Percentiles rank a stretch among this genome's conserved stretches.
These are phyloP conservation scores for Xylaria sp. DNA, from an alignment of 495 filamentous ascomycete genomes.

Conservation along the genomic window DNA sequence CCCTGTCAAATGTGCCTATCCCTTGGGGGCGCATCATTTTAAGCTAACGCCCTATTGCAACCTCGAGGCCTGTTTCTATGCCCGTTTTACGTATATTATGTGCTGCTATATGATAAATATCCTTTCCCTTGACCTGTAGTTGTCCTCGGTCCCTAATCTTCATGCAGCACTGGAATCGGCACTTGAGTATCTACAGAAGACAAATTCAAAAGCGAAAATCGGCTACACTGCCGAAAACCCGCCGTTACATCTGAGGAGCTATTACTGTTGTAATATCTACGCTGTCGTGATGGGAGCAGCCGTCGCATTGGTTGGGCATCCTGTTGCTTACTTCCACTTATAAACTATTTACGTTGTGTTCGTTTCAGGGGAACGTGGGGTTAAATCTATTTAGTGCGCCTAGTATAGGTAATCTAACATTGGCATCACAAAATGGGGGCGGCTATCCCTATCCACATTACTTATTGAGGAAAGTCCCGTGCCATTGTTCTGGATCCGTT, in stretches of 20 bases:
- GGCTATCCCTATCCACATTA: neutral
- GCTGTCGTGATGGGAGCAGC: neutral
- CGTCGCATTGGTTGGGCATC: neutral
- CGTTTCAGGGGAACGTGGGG: slow-evolving; percentile 2
- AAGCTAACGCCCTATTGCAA: neutral
- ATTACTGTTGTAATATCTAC: neutral
- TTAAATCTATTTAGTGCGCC: neutral
- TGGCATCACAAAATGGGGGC: neutral
- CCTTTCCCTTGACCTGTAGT: neutral
- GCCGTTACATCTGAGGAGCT: neutral
- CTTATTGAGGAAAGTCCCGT: neutral
- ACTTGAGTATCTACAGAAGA: neutral
- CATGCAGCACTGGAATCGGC: neutral
- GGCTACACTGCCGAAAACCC: neutral
- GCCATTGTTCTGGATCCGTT: too few relatives aligned
- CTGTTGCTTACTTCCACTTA: neutral
- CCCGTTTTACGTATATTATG: neutral
- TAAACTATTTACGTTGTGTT: neutral
- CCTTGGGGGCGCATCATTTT: neutral
- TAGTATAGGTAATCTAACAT: too few relatives aligned
- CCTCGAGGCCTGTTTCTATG: neutral
- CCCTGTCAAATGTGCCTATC: neutral
- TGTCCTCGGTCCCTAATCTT: neutral
- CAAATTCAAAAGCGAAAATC: neutral
- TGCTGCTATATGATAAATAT: neutral